Evolutionary conservation across 1,139 yeast species (phyloP).

Genomic region (Sugiyamaella xylanicola): DNA sequence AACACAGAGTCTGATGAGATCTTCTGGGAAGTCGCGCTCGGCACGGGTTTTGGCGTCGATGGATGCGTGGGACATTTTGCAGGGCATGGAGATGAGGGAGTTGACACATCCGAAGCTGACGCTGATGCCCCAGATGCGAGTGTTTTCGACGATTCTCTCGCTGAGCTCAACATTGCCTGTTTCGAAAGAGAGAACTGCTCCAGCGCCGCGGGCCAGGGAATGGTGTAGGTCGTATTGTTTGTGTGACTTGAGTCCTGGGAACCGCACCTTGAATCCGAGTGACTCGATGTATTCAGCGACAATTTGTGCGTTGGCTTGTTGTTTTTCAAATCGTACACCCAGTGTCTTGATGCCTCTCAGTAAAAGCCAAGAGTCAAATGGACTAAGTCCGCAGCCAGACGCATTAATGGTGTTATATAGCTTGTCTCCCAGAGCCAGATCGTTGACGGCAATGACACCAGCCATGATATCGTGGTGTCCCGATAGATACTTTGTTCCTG

Average conservation of each 20-base stretch:
- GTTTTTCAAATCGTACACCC: slow-evolving; percentile 82
- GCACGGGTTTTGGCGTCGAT: slow-evolving; percentile 84
- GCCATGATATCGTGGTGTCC: slow-evolving; percentile 98
- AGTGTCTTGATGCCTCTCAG: slow-evolving; percentile 85
- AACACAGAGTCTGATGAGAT: slow-evolving; percentile 80
- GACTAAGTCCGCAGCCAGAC: slow-evolving; percentile 87
- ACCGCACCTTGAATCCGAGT: slow-evolving; percentile 67
- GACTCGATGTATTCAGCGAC: slow-evolving; percentile 72
- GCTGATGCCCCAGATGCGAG: slow-evolving; percentile 81
- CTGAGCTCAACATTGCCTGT: slow-evolving; percentile 72
- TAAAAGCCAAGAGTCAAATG: slow-evolving; percentile 88
- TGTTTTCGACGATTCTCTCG: slow-evolving; percentile 72
- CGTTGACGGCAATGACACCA: slow-evolving; percentile 77
- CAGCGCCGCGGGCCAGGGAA: slow-evolving; percentile 79
- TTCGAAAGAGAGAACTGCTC: slow-evolving; percentile 86
- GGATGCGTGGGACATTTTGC: slow-evolving; percentile 96
- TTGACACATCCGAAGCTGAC: slow-evolving; percentile 95
- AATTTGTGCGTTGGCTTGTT: slow-evolving; percentile 73
- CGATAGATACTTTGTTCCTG: slow-evolving; percentile 87
- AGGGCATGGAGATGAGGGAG: slow-evolving; percentile 80
- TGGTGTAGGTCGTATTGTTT: slow-evolving; percentile 80
- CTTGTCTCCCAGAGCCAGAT: slow-evolving; percentile 62
- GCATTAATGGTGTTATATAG: slow-evolving; percentile 80
- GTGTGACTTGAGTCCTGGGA: slow-evolving; percentile 79
- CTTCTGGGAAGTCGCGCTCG: slow-evolving; percentile 90